Evolutionary conservation across 148 eudicot genomes (phyloP), one percentile per base, ranked within the genome.

Genomic region (Amaranthus palmeri): DNA sequence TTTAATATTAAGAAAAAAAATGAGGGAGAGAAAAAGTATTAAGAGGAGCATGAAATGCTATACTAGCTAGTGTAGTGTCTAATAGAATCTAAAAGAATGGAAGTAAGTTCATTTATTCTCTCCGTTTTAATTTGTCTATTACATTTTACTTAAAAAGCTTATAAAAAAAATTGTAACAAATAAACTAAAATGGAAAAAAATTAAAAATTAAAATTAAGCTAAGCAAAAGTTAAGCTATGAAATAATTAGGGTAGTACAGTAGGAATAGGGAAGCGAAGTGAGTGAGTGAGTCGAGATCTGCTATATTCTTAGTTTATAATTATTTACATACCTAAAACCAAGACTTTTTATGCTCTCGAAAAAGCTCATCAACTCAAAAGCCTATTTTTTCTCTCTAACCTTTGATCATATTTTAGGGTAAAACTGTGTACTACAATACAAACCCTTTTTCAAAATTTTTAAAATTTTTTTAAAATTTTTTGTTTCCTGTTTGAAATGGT

Each of bases 331-430:
- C 77, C 62, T 14, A 25, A 65, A 64, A 43, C 53, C 65, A 67
- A 66, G 52, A 74, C 67, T 64, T 74, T 68, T 67, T 67, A 42
- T 67, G 58, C 50, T 49, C 47, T 74, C 77, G 72, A 74, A 65
- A 76, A 76, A 76, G 63, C 41, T 54, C 17, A 55, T 13, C 8
- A 0, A 44, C 14, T 14, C 8, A 59, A 70, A 76, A 76, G 70
- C 58, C 74, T 70, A 76, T 64, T 55, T 63, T 70, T 42, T 9
- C 70, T 76, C 53, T 10, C 17, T 9, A 25, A 42, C 46, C 13
- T 5, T 17, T 72, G 55, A 50, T 72, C 25, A 60, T 45, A 42
- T 48, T 1, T 2, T 18, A 17, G 12, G 45, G 40, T 18, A 7
- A 54, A 61, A 43, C 36, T 25, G 40, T 40, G 8, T 12, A 42